phyloP scores from a whole-genome alignment of 805 yeast species.

The Priceomyces fermenticarens region DNA sequence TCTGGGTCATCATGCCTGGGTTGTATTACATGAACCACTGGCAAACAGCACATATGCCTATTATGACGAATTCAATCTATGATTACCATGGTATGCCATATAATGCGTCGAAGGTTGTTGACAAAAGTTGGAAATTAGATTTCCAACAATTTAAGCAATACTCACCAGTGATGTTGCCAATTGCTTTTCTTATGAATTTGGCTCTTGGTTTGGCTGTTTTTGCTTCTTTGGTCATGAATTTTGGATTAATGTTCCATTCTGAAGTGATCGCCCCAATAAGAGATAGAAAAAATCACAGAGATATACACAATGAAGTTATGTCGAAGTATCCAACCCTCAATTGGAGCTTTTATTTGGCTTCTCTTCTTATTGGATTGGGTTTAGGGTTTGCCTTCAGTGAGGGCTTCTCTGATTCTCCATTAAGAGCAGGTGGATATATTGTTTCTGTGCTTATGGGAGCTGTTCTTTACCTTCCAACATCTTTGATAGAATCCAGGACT shows the following conservation, averaged over 20 bases:
- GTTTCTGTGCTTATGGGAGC: constrained; percentile 9
- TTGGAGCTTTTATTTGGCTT: constrained; percentile 6
- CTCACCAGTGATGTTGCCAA: constrained; percentile 14
- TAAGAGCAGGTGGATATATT: constrained; percentile 9
- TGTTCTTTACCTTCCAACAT: constrained; percentile 8
- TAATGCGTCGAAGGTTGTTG: constrained; percentile 14
- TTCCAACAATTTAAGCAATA: constrained; percentile 9
- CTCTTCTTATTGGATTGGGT: constrained; percentile 6
- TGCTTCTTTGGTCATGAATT: constrained; percentile 9
- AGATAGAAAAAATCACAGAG: constrained; percentile 2
- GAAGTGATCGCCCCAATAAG: constrained; percentile 7
- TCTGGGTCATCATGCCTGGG: constrained; percentile 17
- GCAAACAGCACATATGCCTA: constrained; percentile 21
- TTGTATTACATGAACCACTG: constrained; percentile 21
- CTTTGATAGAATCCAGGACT: constrained; percentile 9
- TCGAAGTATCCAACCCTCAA: constrained; percentile 6
- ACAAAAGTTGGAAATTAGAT: constrained; percentile 11
- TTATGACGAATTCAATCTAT: constrained; percentile 14
- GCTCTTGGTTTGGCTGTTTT: constrained; percentile 11
- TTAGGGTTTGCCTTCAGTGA: constrained; percentile 9
- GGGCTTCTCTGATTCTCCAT: constrained; percentile 7
- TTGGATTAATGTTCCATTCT: constrained; percentile 7
- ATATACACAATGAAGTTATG: constrained; percentile 8
- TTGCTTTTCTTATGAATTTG: constrained; percentile 10
- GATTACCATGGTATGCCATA: constrained; percentile 12